Evolutionary conservation across 805 yeast genomes (phyloP).

Genomic region (Yamadazyma olivae): DNA sequence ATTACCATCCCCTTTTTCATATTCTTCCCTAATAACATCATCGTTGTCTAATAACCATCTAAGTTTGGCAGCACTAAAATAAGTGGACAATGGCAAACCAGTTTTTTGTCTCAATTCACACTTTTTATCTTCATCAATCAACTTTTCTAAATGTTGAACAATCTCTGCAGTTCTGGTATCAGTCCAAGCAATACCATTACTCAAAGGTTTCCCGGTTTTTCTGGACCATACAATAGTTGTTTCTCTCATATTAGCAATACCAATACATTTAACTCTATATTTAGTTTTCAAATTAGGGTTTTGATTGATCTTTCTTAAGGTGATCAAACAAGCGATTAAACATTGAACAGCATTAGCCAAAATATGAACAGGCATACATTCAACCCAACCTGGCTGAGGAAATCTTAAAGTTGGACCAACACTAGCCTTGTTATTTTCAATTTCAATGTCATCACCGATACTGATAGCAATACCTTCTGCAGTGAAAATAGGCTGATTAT

Average conservation of each 20-base stretch:
- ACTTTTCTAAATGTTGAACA: constrained; percentile 58
- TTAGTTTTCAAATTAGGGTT: constrained; percentile 49
- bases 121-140: constrained; percentile 52
- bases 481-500: constrained; percentile 59
- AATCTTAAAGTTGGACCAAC: constrained; percentile 69
- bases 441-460: constrained; percentile 54
- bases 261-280: constrained; percentile 68
- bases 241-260: constrained; percentile 95
- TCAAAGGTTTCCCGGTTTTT: constrained; percentile 75
- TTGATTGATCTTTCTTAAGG: constrained; percentile 54
- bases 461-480: constrained; percentile 73
- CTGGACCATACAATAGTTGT: constrained; percentile 88
- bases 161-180: constrained; percentile 82
- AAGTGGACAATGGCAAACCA: constrained; percentile 88
- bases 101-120: constrained; percentile 59
- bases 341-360: constrained; percentile 80
- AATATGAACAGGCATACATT: constrained; percentile 83
- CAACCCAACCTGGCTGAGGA: constrained; percentile 91
- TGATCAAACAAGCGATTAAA: constrained; percentile 59
- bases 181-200: constrained; percentile 94
- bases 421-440: constrained; percentile 53
- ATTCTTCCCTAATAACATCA: constrained; percentile 59
- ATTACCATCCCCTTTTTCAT: constrained; percentile 66
- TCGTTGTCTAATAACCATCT: constrained; percentile 87
- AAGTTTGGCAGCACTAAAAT: constrained; percentile 86